Percentiles rank a stretch among this genome's conserved stretches.
Conservation (phyloP, 2,329 filamentous ascomycete species). For the Cryphonectria nitschkei region DNA sequence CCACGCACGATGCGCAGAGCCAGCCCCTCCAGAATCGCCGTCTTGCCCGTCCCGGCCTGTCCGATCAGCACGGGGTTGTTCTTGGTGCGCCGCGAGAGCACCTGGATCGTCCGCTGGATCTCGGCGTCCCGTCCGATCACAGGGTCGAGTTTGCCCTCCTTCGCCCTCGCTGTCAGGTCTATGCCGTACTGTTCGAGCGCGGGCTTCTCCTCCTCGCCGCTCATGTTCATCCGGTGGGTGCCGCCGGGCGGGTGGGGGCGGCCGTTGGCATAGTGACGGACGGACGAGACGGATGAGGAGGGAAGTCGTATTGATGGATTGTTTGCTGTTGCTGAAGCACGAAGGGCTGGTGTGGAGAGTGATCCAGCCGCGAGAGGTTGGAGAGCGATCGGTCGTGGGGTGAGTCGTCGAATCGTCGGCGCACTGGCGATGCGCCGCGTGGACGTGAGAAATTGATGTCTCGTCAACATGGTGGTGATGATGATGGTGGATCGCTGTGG, state of each 20-base stretch:
- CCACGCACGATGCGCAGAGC: constrained; percentile 88
- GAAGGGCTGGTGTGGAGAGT: constrained; percentile 3
- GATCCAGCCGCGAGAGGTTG: constrained; percentile 16
- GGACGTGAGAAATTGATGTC: constrained; percentile 42
- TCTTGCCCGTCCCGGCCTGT: constrained; percentile 89
- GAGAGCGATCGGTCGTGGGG: constrained; percentile 31
- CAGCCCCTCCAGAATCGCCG: constrained; percentile 87
- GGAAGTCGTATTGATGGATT: constrained; percentile 38
- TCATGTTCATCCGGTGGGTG: constrained; percentile 91
- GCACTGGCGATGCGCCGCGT: constrained; percentile 40
- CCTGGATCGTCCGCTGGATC: constrained; percentile 92
- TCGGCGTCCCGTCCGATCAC: constrained; percentile 92
- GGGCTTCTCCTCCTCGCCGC: constrained; percentile 75
- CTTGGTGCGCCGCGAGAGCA: constrained; percentile 89
- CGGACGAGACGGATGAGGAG: constrained; percentile 38
- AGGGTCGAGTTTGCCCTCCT: constrained; percentile 88
- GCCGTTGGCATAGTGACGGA: constrained; percentile 68
- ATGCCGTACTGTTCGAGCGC: constrained; percentile 90
- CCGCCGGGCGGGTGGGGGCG: constrained; percentile 86
- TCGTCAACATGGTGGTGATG: constrained; percentile 46
- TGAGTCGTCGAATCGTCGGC: constrained; percentile 33
- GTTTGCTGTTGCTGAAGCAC: neutral
- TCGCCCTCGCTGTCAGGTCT: constrained; percentile 84
- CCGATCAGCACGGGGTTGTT: constrained; percentile 97
- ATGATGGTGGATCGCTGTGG: constrained; percentile 15